Conservation (phyloP, 257 asterid species). For the Schizonepeta tenuifolia region DNA sequence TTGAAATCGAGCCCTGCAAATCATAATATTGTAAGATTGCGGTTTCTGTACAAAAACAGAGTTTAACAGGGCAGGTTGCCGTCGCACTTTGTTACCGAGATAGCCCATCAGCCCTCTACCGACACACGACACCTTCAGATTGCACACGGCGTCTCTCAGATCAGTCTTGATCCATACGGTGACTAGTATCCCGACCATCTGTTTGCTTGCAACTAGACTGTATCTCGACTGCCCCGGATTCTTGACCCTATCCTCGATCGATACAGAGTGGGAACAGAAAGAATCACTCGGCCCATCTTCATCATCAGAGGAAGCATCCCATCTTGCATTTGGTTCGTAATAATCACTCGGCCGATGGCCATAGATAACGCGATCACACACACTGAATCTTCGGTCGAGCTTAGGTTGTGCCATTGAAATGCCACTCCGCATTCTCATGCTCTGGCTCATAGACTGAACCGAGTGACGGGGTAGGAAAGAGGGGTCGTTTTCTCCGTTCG, state of each 20-base stretch:
- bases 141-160: conserved; percentile 61
- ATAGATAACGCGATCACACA: conserved; percentile 68
- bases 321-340: conserved; percentile 50
- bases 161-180: conserved; percentile 78
- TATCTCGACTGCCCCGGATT: conserved; percentile 59
- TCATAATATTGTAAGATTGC: conserved; percentile 13
- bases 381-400: conserved; percentile 70
- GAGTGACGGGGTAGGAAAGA: conserved; percentile 67
- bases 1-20: conserved; percentile 86
- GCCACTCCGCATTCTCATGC: conserved; percentile 70
- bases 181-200: conserved; percentile 89
- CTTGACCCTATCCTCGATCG: conserved; percentile 54
- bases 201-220: conserved; percentile 83
- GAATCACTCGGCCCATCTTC: conserved; percentile 61
- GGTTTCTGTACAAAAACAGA: not conserved
- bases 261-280: conserved; percentile 43
- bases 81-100: conserved; percentile 85
- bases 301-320: conserved; percentile 60
- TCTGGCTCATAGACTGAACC: conserved; percentile 64
- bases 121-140: conserved; percentile 83
- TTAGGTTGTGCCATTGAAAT: conserved; percentile 49
- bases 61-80: not conserved
- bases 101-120: conserved; percentile 98
- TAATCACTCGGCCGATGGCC: conserved; percentile 54
- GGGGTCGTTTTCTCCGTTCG: conserved; percentile 44